phyloP scores from a whole-genome alignment of 1,139 yeast genomes.

The Zhuliangozyma parablackwelliae region DNA sequence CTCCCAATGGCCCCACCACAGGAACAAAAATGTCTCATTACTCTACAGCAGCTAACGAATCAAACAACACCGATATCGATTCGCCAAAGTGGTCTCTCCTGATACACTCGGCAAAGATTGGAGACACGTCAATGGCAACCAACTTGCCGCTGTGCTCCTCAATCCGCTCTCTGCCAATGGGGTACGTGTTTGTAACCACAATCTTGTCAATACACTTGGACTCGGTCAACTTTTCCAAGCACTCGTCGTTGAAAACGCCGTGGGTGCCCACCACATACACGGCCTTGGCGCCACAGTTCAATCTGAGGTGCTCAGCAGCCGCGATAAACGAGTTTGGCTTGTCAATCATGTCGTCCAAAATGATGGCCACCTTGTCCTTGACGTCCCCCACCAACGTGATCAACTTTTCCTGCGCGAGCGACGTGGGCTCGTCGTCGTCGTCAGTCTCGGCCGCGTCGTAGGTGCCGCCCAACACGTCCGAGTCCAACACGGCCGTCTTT shows the following conservation, averaged over 20 bases:
- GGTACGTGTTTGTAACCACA: constrained; percentile 94
- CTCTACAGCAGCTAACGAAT: constrained; percentile 69
- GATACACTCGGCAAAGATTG: constrained; percentile 95
- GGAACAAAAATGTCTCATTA: constrained; percentile 14
- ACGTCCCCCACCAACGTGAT: constrained; percentile 97
- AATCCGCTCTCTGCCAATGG: constrained; percentile 63
- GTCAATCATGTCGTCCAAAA: constrained; percentile 95
- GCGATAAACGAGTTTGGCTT: constrained; percentile 91
- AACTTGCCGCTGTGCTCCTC: constrained; percentile 55
- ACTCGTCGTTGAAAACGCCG: constrained; percentile 85
- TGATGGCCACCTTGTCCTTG: constrained; percentile 82
- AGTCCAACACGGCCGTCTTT: constrained; percentile 14
- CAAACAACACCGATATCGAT: constrained; percentile 86
- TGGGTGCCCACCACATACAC: constrained; percentile 94
- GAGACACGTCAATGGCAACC: constrained; percentile 86
- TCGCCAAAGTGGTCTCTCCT: constrained; percentile 98
- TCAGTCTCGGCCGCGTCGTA: constrained; percentile 70
- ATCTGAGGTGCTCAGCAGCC: constrained; percentile 94
- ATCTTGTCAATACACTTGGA: constrained; percentile 82
- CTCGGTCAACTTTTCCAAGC: constrained; percentile 72
- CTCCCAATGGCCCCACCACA: constrained; percentile 2
- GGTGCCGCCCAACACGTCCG: constrained; percentile 75
- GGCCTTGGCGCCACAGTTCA: constrained; percentile 90
- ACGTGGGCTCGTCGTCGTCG: constrained; percentile 80
- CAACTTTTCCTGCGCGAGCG: constrained; percentile 71